These are phyloP conservation scores for Candida oleophila DNA, from an alignment of 805 yeast species.

Conservation along the genomic window DNA sequence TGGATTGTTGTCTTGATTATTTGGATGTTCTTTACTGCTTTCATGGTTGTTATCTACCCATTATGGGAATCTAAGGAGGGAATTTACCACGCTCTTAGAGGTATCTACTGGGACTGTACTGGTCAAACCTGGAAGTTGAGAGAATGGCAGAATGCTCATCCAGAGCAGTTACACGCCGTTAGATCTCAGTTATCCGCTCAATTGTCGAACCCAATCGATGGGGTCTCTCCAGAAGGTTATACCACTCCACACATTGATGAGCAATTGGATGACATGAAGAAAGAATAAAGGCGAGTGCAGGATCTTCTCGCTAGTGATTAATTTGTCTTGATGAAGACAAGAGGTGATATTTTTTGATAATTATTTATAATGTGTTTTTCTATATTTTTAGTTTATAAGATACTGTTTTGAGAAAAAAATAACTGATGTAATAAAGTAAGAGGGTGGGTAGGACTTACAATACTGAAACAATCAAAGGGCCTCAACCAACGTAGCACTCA, in stretches of 20 bases:
- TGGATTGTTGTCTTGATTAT: slow-evolving; percentile 83
- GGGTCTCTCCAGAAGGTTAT: slow-evolving; percentile 19
- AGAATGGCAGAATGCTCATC: slow-evolving; percentile 74
- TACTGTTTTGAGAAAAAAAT: background rate
- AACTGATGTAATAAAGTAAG: background rate
- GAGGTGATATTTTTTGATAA: background rate
- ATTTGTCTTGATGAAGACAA: background rate
- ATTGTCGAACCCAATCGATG: slow-evolving; percentile 24
- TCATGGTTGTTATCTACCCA: slow-evolving; percentile 67
- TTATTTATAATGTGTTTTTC: too few relatives aligned
- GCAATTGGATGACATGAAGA: slow-evolving; percentile 20
- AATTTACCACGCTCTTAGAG: slow-evolving; percentile 63
- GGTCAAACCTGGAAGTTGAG: slow-evolving; percentile 74
- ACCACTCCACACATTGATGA: slow-evolving; percentile 21
- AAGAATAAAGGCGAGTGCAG: slow-evolving; percentile 9
- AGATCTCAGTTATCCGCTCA: slow-evolving; percentile 54
- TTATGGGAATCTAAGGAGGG: slow-evolving; percentile 72
- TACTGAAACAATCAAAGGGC: too few relatives aligned
- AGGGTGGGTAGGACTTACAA: too few relatives aligned
- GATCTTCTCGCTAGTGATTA: background rate
- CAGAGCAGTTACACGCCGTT: slow-evolving; percentile 75
- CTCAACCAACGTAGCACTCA: too few relatives aligned
- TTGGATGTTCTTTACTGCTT: slow-evolving; percentile 72
- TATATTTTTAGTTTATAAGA: background rate
- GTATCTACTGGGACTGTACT: slow-evolving; percentile 80